Conservation (phyloP, 805 yeast genomes). For the Jamesozyma spencerorum region DNA sequence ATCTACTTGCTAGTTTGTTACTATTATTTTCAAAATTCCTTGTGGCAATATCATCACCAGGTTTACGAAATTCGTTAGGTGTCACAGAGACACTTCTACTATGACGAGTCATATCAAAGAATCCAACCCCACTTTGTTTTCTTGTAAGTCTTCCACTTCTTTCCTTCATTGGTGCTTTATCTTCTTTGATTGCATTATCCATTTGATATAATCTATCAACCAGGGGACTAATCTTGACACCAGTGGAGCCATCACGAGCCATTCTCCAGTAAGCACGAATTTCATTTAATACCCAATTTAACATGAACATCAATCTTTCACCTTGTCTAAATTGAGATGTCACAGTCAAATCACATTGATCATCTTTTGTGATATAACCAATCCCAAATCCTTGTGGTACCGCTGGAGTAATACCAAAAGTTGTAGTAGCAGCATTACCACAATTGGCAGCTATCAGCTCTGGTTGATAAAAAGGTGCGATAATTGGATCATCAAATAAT, state of each 20-base stretch:
- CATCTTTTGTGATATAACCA: slow-evolving; percentile 79
- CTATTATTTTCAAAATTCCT: slow-evolving; percentile 2
- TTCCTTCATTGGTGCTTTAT: background rate
- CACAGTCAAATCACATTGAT: slow-evolving; percentile 70
- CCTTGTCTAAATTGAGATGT: slow-evolving; percentile 86
- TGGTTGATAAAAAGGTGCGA: slow-evolving; percentile 33
- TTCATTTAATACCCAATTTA: slow-evolving; percentile 59
- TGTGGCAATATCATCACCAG: background rate
- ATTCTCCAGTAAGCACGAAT: slow-evolving; percentile 39
- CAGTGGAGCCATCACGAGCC: slow-evolving; percentile 7
- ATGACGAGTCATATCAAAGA: slow-evolving; percentile 20
- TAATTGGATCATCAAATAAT: slow-evolving; percentile 35
- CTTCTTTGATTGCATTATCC: slow-evolving; percentile 28
- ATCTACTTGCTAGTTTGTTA: slow-evolving; percentile 11
- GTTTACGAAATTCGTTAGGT: slow-evolving; percentile 8
- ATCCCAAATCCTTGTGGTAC: slow-evolving; percentile 85
- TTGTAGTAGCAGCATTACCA: slow-evolving; percentile 80
- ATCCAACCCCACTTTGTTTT: slow-evolving; percentile 17
- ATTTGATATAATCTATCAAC: slow-evolving; percentile 29
- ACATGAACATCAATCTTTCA: slow-evolving; percentile 62
- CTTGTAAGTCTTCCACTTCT: background rate
- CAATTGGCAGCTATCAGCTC: slow-evolving; percentile 60
- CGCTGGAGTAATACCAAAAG: slow-evolving; percentile 88
- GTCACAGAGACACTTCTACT: slow-evolving; percentile 20
- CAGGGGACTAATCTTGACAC: slow-evolving; percentile 23